These are phyloP conservation scores for Backusella circina DNA, from an alignment of 192 early-diverging fungal genomes.

Conservation along the genomic window DNA sequence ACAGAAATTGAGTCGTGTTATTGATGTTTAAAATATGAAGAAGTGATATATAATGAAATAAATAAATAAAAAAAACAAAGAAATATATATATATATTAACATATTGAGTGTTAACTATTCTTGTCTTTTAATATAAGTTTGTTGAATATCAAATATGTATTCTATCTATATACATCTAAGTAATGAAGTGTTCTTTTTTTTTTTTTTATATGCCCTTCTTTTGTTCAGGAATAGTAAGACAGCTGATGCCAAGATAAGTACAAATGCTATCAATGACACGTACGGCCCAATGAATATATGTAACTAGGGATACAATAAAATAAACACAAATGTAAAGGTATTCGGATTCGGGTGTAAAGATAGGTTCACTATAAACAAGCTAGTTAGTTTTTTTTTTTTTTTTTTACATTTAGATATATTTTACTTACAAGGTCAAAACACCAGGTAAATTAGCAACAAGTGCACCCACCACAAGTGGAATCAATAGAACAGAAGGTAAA, in stretches of 20 bases:
- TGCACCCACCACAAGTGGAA: constrained; percentile 72
- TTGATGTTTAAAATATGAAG: constrained; percentile 64
- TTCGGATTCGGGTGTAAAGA: constrained; percentile 66
- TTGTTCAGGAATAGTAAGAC: constrained; percentile 65
- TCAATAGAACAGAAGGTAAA: constrained; percentile 72
- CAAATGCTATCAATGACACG: constrained; percentile 88
- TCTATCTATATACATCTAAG: background rate
- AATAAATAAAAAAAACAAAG: background rate
- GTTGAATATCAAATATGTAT: background rate
- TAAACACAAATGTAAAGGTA: constrained; percentile 65
- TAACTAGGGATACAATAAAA: constrained; percentile 66
- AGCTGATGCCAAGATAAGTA: constrained; percentile 79
- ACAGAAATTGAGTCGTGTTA: constrained; percentile 93
- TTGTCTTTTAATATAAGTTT: too few species aligned
- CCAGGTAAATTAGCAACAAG: constrained; percentile 60
- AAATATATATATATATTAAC: background rate
- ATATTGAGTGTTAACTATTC: too few species aligned
- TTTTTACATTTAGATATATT: background rate
- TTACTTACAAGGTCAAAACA: constrained; percentile 47
- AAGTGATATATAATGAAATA: background rate
- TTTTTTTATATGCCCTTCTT: background rate
- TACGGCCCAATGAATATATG: constrained; percentile 84
- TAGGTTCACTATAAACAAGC: constrained; percentile 38
- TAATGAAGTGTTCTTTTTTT: background rate
- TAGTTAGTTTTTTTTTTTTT: background rate